These are phyloP conservation scores for Mycena floridula DNA, from an alignment of 768 basidiomycete species.

Conservation along the genomic window DNA sequence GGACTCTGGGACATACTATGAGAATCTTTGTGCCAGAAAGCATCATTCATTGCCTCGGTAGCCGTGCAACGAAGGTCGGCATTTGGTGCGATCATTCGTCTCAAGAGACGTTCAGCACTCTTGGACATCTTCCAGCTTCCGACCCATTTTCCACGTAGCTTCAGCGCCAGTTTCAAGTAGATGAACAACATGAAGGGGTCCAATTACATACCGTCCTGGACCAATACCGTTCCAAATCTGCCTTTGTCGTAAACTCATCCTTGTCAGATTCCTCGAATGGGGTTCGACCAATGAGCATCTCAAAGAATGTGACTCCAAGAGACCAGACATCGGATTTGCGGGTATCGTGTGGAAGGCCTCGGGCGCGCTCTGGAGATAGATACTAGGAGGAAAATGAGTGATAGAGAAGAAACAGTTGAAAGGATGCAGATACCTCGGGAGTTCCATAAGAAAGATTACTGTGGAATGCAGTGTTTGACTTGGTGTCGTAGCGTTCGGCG, in stretches of 20 bases:
- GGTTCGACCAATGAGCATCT: constrained; percentile 87
- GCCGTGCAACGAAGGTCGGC: constrained; percentile 77
- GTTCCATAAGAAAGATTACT: constrained; percentile 87
- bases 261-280: constrained; percentile 83
- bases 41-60: constrained; percentile 54
- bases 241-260: constrained; percentile 72
- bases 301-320: constrained; percentile 89
- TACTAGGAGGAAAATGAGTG: constrained; percentile 45
- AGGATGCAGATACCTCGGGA: constrained; percentile 57
- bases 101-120: constrained; percentile 58
- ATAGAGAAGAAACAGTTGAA: constrained; percentile 4
- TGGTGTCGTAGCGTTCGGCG: constrained; percentile 76
- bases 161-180: not conserved
- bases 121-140: constrained; percentile 71
- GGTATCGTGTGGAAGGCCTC: constrained; percentile 87
- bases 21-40: constrained; percentile 45
- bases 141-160: constrained; percentile 83
- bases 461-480: constrained; percentile 62
- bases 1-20: not conserved
- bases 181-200: not conserved
- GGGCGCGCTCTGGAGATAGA: constrained; percentile 86
- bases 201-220: constrained; percentile 55
- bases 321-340: constrained; percentile 87
- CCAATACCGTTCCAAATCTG: constrained; percentile 85
- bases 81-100: constrained; percentile 76